Evolutionary conservation across 352 stramenopile species (phyloP).

Genomic region (Phytophthora boehmeriae): DNA sequence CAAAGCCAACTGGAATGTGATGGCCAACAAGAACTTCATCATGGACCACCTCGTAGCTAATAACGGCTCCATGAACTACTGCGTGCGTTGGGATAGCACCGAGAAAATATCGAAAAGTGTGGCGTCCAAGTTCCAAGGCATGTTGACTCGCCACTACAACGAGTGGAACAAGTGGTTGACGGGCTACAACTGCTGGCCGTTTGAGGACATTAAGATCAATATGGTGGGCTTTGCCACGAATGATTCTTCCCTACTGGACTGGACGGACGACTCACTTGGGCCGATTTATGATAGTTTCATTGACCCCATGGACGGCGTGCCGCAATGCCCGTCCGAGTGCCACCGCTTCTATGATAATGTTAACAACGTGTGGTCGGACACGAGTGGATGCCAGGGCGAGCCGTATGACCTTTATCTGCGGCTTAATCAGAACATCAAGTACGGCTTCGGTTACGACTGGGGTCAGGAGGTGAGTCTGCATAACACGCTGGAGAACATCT

Average conservation of each 20-base stretch:
- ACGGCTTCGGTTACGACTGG: slow-evolving; percentile 16
- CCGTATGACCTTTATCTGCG: slow-evolving; percentile 35
- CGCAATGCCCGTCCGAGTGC: slow-evolving; percentile 22
- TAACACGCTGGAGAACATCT: slow-evolving; percentile 5
- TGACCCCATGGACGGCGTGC: slow-evolving; percentile 10
- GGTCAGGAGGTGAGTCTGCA: slow-evolving; percentile 11
- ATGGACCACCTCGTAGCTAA: slow-evolving; percentile 43
- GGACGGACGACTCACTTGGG: slow-evolving; percentile 39
- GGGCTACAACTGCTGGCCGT: slow-evolving; percentile 33
- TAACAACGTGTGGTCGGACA: slow-evolving; percentile 18
- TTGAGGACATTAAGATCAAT: slow-evolving; percentile 31
- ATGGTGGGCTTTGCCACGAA: slow-evolving; percentile 18
- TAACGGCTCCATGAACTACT: slow-evolving; percentile 43
- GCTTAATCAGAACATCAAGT: slow-evolving; percentile 19
- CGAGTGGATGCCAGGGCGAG: slow-evolving; percentile 27
- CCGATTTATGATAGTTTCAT: slow-evolving; percentile 27
- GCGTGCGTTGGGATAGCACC: slow-evolving; percentile 45
- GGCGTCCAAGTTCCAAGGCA: slow-evolving; percentile 41
- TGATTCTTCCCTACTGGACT: slow-evolving; percentile 32
- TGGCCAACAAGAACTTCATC: slow-evolving; percentile 16
- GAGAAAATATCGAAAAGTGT: slow-evolving; percentile 36
- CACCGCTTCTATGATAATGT: slow-evolving; percentile 35
- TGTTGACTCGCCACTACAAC: slow-evolving; percentile 36
- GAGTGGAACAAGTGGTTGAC: slow-evolving; percentile 33
- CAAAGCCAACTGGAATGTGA: neutral